phyloP scores from a whole-genome alignment of 192 early-diverging fungal species.

The Powellomyces hirtus region DNA sequence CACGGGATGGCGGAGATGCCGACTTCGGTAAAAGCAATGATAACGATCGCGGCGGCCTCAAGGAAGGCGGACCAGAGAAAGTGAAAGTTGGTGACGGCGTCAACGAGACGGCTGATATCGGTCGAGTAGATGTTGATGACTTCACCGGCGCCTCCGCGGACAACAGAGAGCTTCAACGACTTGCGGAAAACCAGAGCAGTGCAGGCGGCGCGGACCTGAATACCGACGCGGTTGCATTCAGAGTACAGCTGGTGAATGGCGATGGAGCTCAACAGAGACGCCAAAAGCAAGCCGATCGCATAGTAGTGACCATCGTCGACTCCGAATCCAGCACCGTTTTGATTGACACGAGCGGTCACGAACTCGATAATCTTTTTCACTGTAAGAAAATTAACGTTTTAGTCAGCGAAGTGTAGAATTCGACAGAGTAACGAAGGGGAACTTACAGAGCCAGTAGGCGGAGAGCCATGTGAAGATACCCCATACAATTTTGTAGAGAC shows the following conservation, averaged over 20 bases:
- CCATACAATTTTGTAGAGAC: conserved; percentile 62
- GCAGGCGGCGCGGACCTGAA: conserved; percentile 48
- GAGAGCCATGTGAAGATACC: conserved; percentile 60
- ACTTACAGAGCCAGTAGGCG: conserved; percentile 49
- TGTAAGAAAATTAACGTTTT: too few species aligned
- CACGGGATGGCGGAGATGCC: conserved; percentile 55
- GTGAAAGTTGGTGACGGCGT: conserved; percentile 69
- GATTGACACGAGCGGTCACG: neutral
- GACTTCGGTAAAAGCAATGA: conserved; percentile 53
- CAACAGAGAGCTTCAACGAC: conserved; percentile 53
- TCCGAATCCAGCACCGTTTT: neutral
- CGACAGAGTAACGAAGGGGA: neutral
- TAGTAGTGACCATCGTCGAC: conserved; percentile 46
- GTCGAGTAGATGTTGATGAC: conserved; percentile 61
- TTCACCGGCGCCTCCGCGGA: conserved; percentile 60
- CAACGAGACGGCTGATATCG: conserved; percentile 58
- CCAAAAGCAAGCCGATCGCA: conserved; percentile 54
- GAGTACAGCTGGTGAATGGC: conserved; percentile 43
- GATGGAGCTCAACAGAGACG: conserved; percentile 43
- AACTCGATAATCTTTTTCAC: conserved; percentile 33
- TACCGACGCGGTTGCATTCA: conserved; percentile 41
- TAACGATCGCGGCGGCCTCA: conserved; percentile 55
- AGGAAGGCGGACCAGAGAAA: conserved; percentile 69
- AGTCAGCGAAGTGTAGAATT: neutral
- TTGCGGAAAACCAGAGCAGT: conserved; percentile 67